Conservation (phyloP, 2,329 filamentous ascomycete genomes). For the Curvularia lunata region DNA sequence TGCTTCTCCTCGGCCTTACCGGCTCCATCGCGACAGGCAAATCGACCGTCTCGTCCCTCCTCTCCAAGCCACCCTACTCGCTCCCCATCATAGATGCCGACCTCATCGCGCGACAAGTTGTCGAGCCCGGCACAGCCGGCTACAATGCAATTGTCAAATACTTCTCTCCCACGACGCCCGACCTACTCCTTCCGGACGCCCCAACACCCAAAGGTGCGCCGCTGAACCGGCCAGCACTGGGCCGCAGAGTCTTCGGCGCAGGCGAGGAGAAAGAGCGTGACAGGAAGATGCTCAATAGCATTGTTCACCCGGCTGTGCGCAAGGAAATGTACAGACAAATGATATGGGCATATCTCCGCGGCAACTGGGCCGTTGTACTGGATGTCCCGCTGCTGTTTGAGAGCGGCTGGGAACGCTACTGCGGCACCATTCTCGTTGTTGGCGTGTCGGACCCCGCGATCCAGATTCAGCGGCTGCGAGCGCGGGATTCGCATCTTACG, state of each 20-base stretch:
- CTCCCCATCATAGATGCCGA: conserved; percentile 95
- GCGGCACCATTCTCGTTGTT: conserved; percentile 85
- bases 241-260: conserved; percentile 83
- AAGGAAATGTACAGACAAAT: conserved; percentile 80
- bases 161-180: conserved; percentile 83
- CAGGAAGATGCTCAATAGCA: conserved; percentile 79
- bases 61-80: conserved; percentile 79
- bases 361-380: conserved; percentile 86
- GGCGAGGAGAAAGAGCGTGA: conserved; percentile 73
- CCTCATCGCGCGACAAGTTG: conserved; percentile 87
- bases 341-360: conserved; percentile 73
- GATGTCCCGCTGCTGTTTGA: conserved; percentile 95
- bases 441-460: conserved; percentile 78
- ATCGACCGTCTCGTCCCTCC: conserved; percentile 87
- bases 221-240: conserved; percentile 85
- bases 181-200: conserved; percentile 71
- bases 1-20: conserved; percentile 95
- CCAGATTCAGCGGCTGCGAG: conserved; percentile 80
- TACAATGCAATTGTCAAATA: conserved; percentile 82
- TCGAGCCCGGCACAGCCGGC: conserved; percentile 86
- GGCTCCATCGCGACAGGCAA: conserved; percentile 98
- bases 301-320: conserved; percentile 91
- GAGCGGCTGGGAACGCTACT: conserved; percentile 81
- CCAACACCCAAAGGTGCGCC: conserved; percentile 68
- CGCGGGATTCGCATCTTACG: conserved; percentile 77